Conservation (phyloP, 2,329 filamentous ascomycete genomes). For the Endocalyx cinctus region DNA sequence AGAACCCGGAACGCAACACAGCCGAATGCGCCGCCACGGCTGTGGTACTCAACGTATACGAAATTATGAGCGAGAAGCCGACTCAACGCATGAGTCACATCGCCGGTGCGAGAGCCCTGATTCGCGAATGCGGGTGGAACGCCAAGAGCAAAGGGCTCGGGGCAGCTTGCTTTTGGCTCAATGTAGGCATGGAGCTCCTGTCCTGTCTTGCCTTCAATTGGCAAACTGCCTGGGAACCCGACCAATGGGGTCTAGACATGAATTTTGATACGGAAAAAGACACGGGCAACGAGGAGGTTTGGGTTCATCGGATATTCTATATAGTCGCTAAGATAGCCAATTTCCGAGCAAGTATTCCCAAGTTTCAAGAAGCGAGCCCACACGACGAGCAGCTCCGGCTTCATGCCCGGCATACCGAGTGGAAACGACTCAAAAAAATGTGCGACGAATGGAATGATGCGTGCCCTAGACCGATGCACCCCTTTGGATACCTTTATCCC, state of each 20-base stretch:
- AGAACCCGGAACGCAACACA: constrained; percentile 80
- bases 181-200: constrained; percentile 85
- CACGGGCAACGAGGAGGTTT: constrained; percentile 67
- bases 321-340: constrained; percentile 83
- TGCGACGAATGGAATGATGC: constrained; percentile 77
- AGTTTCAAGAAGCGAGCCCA: constrained; percentile 53
- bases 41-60: constrained; percentile 85
- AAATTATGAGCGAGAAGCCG: constrained; percentile 81
- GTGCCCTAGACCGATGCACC: constrained; percentile 82
- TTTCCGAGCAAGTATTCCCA: constrained; percentile 68
- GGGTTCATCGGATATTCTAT: constrained; percentile 86
- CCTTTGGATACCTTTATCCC: constrained; percentile 71
- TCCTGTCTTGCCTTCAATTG: constrained; percentile 84
- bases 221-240: constrained; percentile 82
- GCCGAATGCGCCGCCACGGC: constrained; percentile 83
- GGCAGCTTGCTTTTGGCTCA: constrained; percentile 90
- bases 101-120: constrained; percentile 75
- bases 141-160: constrained; percentile 74
- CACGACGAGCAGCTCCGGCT: constrained; percentile 60
- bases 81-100: constrained; percentile 85
- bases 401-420: constrained; percentile 66
- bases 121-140: constrained; percentile 88
- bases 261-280: constrained; percentile 45
- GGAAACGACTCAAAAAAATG: constrained; percentile 73
- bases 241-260: constrained; percentile 84